Conservation (phyloP, 2,329 filamentous ascomycete species). For the Emmonsia crescens region DNA sequence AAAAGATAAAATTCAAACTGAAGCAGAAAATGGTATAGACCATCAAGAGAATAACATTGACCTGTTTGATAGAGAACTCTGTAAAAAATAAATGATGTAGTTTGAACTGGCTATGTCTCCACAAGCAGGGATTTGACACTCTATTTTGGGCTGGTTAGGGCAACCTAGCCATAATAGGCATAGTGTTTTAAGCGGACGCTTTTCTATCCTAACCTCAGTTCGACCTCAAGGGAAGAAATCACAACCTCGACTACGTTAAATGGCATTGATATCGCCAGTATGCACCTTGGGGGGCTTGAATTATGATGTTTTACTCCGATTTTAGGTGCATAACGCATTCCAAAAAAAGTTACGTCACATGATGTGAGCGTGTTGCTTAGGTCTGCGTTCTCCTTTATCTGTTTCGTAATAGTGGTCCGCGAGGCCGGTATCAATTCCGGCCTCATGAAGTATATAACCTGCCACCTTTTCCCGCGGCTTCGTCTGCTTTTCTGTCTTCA, state of each 20-base stretch:
- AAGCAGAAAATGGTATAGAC: not conserved
- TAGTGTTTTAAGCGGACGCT: not conserved
- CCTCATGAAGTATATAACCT: slow-evolving; percentile 35
- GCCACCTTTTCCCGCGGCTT: slow-evolving; percentile 2
- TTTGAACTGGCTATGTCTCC: too few relatives aligned
- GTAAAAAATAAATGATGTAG: too few relatives aligned
- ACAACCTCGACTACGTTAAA: not conserved
- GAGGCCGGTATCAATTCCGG: slow-evolving; percentile 39
- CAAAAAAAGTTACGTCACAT: slow-evolving; percentile 2
- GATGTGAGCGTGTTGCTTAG: not conserved
- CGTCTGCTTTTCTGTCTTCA: not conserved
- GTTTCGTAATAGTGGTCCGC: slow-evolving; percentile 28
- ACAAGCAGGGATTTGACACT: too few relatives aligned
- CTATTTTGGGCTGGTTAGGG: too few relatives aligned
- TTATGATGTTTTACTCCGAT: not conserved
- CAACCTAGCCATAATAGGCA: not conserved
- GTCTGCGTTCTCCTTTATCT: slow-evolving; percentile 13
- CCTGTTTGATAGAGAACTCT: too few relatives aligned
- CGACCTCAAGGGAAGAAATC: not conserved
- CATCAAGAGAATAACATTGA: not conserved
- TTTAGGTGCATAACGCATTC: not conserved
- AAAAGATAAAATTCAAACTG: not conserved
- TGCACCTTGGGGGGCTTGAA: not conserved
- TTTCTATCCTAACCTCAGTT: not conserved
- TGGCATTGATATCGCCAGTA: not conserved